Conservation (phyloP, 208 protist species). For the Leishmania mexicana region DNA sequence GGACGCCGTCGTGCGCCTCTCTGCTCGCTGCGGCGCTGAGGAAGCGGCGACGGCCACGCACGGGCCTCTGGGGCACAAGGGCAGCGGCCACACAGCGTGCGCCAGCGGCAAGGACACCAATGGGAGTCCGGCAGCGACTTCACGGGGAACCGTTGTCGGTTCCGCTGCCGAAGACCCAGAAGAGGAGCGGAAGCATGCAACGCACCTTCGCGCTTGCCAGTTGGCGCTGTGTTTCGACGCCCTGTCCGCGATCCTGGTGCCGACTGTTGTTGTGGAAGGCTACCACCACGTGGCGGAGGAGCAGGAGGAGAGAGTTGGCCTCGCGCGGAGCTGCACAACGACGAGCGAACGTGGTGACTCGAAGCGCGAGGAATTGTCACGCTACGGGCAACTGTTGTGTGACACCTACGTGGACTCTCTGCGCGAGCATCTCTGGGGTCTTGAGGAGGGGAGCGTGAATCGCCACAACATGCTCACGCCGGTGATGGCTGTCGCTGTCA, state of each 20-base stretch:
- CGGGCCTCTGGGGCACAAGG: neutral
- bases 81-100: neutral
- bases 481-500: conserved; percentile 50
- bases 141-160: neutral
- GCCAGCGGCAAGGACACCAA: neutral
- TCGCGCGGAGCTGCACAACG: conserved; percentile 9
- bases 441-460: conserved; percentile 11
- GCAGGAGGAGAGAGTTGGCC: conserved; percentile 5
- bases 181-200: conserved; percentile 10
- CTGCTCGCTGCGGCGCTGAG: conserved; percentile 16
- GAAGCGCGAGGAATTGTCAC: conserved; percentile 43
- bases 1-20: conserved; percentile 60
- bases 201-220: conserved; percentile 24
- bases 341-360: conserved; percentile 14
- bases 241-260: conserved; percentile 61
- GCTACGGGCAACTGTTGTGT: conserved; percentile 69
- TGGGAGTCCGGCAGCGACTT: neutral
- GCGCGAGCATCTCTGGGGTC: conserved; percentile 32
- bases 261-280: conserved; percentile 18
- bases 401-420: conserved; percentile 82
- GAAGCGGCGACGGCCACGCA: neutral
- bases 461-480: conserved; percentile 31
- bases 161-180: conserved; percentile 5
- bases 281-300: conserved; percentile 6
- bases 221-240: conserved; percentile 63